Conservation (phyloP, 306 rosid species). For the Biancaea sappan region DNA sequence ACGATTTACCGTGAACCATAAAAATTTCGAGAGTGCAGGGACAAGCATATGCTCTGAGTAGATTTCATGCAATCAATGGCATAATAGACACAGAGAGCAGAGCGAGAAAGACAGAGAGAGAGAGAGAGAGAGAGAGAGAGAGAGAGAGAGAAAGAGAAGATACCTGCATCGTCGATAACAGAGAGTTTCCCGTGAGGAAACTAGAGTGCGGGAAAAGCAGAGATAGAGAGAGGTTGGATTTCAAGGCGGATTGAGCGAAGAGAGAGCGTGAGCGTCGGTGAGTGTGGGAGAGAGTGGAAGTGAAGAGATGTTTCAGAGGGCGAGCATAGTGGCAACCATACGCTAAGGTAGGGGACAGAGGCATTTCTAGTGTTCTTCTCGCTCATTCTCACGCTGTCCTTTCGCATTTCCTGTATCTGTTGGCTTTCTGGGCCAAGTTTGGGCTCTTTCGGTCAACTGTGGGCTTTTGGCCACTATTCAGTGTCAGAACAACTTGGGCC, state of each 20-base stretch:
- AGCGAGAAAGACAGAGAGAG: not conserved
- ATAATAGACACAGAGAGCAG: too few species aligned
- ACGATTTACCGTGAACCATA: not conserved
- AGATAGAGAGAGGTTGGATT: conserved; percentile 31
- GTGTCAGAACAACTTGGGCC: not conserved
- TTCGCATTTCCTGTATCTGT: not conserved
- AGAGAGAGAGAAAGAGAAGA: not conserved
- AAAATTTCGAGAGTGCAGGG: not conserved
- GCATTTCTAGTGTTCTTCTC: conserved; percentile 37
- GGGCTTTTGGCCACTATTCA: not conserved
- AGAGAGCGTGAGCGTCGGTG: conserved; percentile 11
- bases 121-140: not conserved
- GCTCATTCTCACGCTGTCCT: conserved; percentile 1
- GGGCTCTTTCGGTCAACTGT: not conserved
- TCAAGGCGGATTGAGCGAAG: conserved; percentile 1
- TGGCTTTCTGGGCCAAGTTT: conserved; percentile 14
- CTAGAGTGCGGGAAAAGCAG: conserved; percentile 47
- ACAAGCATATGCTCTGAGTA: not conserved
- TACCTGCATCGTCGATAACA: conserved; percentile 70
- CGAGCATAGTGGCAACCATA: conserved; percentile 42
- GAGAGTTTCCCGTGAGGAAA: conserved; percentile 73
- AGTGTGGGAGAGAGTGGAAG: conserved; percentile 10
- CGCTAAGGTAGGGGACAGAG: conserved; percentile 32
- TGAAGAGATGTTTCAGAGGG: not conserved
- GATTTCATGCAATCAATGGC: not conserved